Conservation (phyloP, 495 filamentous ascomycete species). For the Pseudevernia furfuracea region DNA sequence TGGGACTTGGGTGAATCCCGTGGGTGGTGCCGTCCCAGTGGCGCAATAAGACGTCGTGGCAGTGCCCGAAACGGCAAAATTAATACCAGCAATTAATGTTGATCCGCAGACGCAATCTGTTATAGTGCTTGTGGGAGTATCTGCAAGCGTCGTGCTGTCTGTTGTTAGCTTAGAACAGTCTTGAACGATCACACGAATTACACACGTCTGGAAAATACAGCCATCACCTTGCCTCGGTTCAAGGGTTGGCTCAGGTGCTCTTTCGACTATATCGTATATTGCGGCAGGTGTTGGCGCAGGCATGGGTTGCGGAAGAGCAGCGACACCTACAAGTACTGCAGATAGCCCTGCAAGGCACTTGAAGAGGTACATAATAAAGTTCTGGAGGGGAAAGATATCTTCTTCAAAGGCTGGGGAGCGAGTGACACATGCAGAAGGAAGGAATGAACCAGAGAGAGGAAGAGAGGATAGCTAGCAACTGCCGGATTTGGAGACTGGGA, state of each 20-base stretch:
- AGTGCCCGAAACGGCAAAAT: background rate
- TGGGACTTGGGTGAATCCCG: background rate
- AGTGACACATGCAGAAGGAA: background rate
- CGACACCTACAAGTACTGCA: background rate
- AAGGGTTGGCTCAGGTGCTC: background rate
- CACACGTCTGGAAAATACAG: background rate
- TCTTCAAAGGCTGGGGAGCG: background rate
- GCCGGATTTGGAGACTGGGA: background rate
- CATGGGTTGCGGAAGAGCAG: background rate
- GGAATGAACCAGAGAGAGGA: background rate
- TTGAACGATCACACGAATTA: background rate
- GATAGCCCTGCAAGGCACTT: conserved; percentile 1
- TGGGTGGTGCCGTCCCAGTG: background rate
- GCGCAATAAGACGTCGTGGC: background rate
- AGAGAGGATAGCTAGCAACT: background rate
- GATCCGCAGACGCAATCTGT: background rate
- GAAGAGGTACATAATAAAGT: background rate
- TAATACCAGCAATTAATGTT: background rate
- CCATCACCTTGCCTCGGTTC: background rate
- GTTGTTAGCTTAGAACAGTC: background rate
- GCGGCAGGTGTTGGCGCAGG: background rate
- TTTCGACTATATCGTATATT: background rate
- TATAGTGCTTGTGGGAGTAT: background rate
- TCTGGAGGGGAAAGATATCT: background rate
- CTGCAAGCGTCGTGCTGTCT: background rate